Evolutionary conservation across 108 stramenopile genomes (phyloP).

Genomic region (Nitzschia palea): DNA sequence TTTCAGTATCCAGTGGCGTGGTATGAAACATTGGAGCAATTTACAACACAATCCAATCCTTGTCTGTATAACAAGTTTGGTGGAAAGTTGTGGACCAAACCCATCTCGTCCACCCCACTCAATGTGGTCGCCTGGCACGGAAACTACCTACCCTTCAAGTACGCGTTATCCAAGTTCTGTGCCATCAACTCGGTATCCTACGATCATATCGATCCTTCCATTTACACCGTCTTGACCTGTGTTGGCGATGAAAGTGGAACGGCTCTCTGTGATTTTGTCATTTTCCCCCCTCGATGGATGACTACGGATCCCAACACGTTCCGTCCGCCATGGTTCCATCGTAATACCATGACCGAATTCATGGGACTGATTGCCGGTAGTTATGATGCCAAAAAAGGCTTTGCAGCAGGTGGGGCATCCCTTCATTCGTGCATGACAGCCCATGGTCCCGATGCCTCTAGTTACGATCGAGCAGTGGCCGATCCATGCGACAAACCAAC

Average conservation of each 20-base stretch:
- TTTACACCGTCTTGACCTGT: constrained; percentile 90
- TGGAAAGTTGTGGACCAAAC: constrained; percentile 54
- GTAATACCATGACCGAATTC: constrained; percentile 92
- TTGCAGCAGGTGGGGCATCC: constrained; percentile 83
- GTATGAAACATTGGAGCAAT: constrained; percentile 5
- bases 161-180: constrained; percentile 82
- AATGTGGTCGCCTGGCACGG: constrained; percentile 97
- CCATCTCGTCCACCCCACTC: constrained; percentile 78
- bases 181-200: constrained; percentile 88
- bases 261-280: constrained; percentile 90
- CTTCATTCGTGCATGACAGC: constrained; percentile 89
- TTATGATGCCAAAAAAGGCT: constrained; percentile 84
- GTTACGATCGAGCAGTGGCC: constrained; percentile 67
- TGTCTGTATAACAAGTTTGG: constrained; percentile 61
- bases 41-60: not conserved
- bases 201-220: constrained; percentile 93
- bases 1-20: constrained; percentile 81
- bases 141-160: constrained; percentile 92
- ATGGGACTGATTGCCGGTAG: constrained; percentile 92
- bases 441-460: constrained; percentile 87
- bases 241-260: constrained; percentile 76
- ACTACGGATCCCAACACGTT: constrained; percentile 89
- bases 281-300: constrained; percentile 94
- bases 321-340: constrained; percentile 94
- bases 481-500: constrained; percentile 62